Percentiles rank a stretch among this genome's conserved stretches.
Conservation (phyloP, 2,329 filamentous ascomycete species). For the Fusarium drepaniforme region DNA sequence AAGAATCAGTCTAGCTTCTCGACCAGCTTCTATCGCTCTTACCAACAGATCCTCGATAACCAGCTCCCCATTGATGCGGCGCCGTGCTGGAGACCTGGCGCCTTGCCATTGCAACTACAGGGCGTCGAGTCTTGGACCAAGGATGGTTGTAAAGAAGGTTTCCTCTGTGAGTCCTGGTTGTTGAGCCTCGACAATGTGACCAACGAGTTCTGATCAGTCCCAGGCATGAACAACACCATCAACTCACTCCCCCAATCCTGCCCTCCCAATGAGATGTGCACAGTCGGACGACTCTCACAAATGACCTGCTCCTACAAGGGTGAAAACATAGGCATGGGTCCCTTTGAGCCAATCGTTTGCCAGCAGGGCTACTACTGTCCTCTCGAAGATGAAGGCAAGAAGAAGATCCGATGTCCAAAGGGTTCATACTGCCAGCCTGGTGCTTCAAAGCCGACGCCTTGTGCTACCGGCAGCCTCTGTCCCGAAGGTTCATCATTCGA, state of each 20-base stretch:
- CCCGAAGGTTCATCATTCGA: constrained; percentile 57
- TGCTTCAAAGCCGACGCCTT: constrained; percentile 60
- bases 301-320: constrained; percentile 48
- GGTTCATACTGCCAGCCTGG: constrained; percentile 66
- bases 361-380: constrained; percentile 64
- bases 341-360: constrained; percentile 65
- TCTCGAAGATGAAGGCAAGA: constrained; percentile 45
- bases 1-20: constrained; percentile 56
- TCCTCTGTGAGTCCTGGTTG: constrained; percentile 52
- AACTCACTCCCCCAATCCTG: constrained; percentile 61
- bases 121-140: constrained; percentile 50
- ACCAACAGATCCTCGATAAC: constrained; percentile 37
- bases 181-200: no score
- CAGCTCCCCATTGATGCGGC: constrained; percentile 51
- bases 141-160: constrained; percentile 55
- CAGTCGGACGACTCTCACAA: constrained; percentile 51
- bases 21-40: constrained; percentile 54
- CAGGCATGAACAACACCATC: constrained; percentile 59
- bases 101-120: constrained; percentile 56
- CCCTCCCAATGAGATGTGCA: constrained; percentile 54
- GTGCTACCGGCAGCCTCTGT: constrained; percentile 59
- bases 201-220: neutral
- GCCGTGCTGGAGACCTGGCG: constrained; percentile 55
- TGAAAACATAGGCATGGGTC: constrained; percentile 56
- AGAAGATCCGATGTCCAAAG: constrained; percentile 57